Conservation (phyloP, 305 asterid genomes). For the Striga hermonthica region DNA sequence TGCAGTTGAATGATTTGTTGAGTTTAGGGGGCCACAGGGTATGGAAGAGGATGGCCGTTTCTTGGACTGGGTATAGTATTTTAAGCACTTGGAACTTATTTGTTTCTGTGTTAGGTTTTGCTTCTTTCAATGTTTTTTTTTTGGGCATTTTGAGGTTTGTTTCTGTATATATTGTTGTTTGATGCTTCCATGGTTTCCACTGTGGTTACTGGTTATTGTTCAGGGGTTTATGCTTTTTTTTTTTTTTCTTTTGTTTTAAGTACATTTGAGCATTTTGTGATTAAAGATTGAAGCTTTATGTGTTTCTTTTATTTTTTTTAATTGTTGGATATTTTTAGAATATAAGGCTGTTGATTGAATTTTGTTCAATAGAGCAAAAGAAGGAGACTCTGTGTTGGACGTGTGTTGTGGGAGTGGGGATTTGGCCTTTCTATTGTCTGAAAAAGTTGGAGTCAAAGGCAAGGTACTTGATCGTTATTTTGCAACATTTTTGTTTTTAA, state of each 20-base stretch:
- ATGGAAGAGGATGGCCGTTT: conserved; percentile 88
- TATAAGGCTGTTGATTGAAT: conserved; percentile 20
- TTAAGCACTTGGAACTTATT: background rate
- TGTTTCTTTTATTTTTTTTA: conserved; percentile 9
- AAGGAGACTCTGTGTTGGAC: conserved; percentile 75
- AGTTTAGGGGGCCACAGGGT: conserved; percentile 75
- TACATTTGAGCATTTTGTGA: too few relatives aligned
- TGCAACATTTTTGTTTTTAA: background rate
- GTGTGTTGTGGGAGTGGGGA: conserved; percentile 98
- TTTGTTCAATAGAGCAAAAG: conserved; percentile 61
- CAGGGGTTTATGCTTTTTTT: too few relatives aligned
- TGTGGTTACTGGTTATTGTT: too few relatives aligned
- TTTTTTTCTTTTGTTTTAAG: too few relatives aligned
- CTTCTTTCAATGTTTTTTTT: too few relatives aligned
- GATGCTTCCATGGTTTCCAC: background rate
- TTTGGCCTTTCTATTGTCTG: conserved; percentile 78
- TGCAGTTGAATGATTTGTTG: conserved; percentile 70
- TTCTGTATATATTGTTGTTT: background rate
- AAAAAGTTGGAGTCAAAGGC: conserved; percentile 76
- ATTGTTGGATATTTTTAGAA: conserved; percentile 10
- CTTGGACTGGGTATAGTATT: conserved; percentile 70
- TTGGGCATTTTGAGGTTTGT: background rate
- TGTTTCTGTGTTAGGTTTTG: background rate
- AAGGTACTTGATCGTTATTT: conserved; percentile 48
- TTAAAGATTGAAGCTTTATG: background rate